Evolutionary conservation across 176 grass and related monocot species (phyloP), one percentile per base, ranked within the genome.

Genomic region (Ampelocalamus luodianensis): DNA sequence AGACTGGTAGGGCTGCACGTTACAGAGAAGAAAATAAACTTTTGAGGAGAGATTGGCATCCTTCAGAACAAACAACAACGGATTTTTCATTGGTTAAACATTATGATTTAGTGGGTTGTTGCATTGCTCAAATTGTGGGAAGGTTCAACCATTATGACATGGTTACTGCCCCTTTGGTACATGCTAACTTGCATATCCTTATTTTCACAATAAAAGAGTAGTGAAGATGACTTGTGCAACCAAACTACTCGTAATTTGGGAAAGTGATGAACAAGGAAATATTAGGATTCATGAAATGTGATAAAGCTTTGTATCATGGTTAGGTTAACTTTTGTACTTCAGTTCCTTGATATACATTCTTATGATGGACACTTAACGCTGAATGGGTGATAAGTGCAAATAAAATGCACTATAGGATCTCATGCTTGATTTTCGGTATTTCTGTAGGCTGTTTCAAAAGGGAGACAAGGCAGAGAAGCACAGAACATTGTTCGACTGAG

Each of bases 371-470:
- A 50, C 26, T 10, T 56, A 14, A 6, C n/a, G 23, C 32, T 61
- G 40, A 22, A 55, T 84, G 38, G 42, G 24, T 13, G 13, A 39
- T 4, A 39, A 26, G 10, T 65, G 40, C n/a, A 1, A 61, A 15
- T 38, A 53, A 76, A 71, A 56, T n/a, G 2, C 36, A 85, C 22
- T 6, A 1, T 37, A 79, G 67, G 17, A 78, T 90, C 73, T 78
- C 8, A 87, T 61, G 8, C 22, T 79, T 44, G 18, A 14, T 68
- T 79, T 51, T 83, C 10, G 0, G 65, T n/a, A 3, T 44, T 54
- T 83, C 34, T 81, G 44, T 87, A 98, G 95, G 91, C 91, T 29
- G 60, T 98, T 78, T 88, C 95, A 61, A 98, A 98, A 89, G 95
- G 85, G 36, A 89, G 93, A 71, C 95, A 98, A 91, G 87, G 95